Conservation (phyloP, 306 rosid genomes). For the Styphnolobium japonicum region DNA sequence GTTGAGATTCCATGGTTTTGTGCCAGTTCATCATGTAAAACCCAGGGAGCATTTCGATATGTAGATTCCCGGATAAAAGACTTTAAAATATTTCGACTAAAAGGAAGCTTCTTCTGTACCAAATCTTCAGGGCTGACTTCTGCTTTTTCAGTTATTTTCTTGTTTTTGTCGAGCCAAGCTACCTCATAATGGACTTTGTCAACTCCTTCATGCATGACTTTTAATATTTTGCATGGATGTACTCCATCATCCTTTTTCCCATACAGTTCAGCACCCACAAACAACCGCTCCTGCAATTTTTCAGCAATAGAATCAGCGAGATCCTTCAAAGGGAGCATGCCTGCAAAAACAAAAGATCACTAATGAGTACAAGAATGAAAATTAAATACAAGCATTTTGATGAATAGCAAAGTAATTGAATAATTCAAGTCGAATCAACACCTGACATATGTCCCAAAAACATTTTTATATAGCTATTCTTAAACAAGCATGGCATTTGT, state of each 20-base stretch:
- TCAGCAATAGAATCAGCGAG: constrained; percentile 75
- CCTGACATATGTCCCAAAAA: not conserved
- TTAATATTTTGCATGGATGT: constrained; percentile 67
- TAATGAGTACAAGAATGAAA: constrained; percentile 5
- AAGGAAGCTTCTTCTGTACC: constrained; percentile 71
- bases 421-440: not conserved
- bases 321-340: constrained; percentile 81
- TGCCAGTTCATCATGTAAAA: constrained; percentile 74
- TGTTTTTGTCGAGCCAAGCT: constrained; percentile 78
- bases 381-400: not conserved
- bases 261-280: constrained; percentile 74
- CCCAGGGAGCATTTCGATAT: constrained; percentile 90
- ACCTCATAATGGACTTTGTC: constrained; percentile 56
- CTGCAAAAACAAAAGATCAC: constrained; percentile 43
- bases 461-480: not conserved
- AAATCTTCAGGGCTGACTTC: constrained; percentile 49
- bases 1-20: constrained; percentile 70
- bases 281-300: constrained; percentile 55
- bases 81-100: constrained; percentile 73
- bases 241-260: constrained; percentile 59
- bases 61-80: constrained; percentile 96
- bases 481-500: not conserved
- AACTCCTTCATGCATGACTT: constrained; percentile 48
- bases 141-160: constrained; percentile 48
- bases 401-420: no score